Base-by-base conservation (phyloP, 139 green algal species). In the Chlamydomonas incerta region DNA sequence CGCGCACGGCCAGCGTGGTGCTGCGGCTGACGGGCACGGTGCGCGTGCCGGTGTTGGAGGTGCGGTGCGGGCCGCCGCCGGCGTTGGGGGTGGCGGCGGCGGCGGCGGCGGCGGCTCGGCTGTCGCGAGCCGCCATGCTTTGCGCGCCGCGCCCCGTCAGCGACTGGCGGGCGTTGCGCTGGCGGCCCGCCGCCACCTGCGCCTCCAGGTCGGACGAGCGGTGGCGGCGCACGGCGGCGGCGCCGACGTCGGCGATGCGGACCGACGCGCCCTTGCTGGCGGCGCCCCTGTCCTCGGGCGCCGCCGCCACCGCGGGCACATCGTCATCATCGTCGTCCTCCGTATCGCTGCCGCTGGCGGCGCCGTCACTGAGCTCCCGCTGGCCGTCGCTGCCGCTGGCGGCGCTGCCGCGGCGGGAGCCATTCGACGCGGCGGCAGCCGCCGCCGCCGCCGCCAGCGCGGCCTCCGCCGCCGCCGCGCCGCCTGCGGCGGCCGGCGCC, bases 161-260 rank as follows among this genome's bases (percentile, higher is more conserved):
- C 41, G 41, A 50, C 41, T 50, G 41, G 41, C 41, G 41, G 41
- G 41, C 41, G 41, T 8, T 50, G 41, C 41, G 41, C 6, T 50
- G 5, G 41, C 41, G 41, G 41, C 41, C 41, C 41, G 41, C 41
- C 41, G 41, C 41, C 41, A 50, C 41, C 23, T 77, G 41, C 20
- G 14, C 28, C 15, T 77, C 71, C 15, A 62, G 41, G 14, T 77
- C 71, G 37, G 41, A 63, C 14, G 71, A 24, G 47, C 71, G 71
- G 71, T 77, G 33, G 71, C 41, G 71, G 9, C 73, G 73, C 29
- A 29, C 33, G 73, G 52, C 73, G 73, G n/a, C 60, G 74, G 33
- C 55, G 60, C 58, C 34, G 21, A 5, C 74, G 41, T 8, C 41
- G 6, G 41, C 41, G 41, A 50, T 50, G 41, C 41, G 41, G 6